These are phyloP conservation scores for Apiospora pterosperma DNA, from an alignment of 2,329 filamentous ascomycete species.

Conservation along the genomic window DNA sequence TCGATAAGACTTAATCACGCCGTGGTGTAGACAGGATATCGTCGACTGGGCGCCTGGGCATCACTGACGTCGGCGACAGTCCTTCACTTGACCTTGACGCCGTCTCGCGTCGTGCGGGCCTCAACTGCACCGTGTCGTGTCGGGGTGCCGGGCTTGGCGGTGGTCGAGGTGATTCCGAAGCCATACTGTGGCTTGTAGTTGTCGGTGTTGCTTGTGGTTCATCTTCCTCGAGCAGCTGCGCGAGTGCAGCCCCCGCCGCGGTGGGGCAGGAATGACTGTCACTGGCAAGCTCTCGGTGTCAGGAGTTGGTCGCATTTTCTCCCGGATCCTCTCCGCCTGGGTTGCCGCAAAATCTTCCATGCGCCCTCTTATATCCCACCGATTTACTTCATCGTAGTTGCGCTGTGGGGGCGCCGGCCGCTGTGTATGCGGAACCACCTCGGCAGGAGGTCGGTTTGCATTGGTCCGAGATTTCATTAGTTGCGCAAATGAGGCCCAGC, in stretches of 20 bases:
- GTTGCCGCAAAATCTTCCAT: slow-evolving; percentile 59
- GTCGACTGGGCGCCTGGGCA: background rate
- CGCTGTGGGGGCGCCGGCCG: slow-evolving; percentile 18
- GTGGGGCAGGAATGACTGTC: slow-evolving; percentile 59
- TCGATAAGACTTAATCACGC: background rate
- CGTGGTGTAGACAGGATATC: background rate
- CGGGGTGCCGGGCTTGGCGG: slow-evolving; percentile 14
- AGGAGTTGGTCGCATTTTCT: slow-evolving; percentile 50
- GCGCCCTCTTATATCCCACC: slow-evolving; percentile 55
- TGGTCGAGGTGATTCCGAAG: slow-evolving; percentile 12
- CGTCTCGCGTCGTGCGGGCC: background rate
- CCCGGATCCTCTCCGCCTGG: slow-evolving; percentile 58
- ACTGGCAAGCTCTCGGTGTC: slow-evolving; percentile 55
- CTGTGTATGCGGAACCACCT: slow-evolving; percentile 28
- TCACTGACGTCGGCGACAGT: background rate
- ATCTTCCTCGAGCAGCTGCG: slow-evolving; percentile 56
- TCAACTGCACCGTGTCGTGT: slow-evolving; percentile 11
- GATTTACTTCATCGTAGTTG: slow-evolving; percentile 24
- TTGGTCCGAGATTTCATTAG: slow-evolving; percentile 20
- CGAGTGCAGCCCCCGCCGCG: slow-evolving; percentile 54
- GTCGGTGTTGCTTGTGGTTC: slow-evolving; percentile 11
- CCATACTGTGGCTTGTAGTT: slow-evolving; percentile 14
- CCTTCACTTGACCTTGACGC: background rate
- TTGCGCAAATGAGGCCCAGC: slow-evolving; percentile 15
- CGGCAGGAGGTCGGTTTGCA: slow-evolving; percentile 24